Evolutionary conservation across 495 filamentous ascomycete genomes (phyloP), one percentile per base, ranked within the genome.

Genomic region (Haplographium delicatum): DNA sequence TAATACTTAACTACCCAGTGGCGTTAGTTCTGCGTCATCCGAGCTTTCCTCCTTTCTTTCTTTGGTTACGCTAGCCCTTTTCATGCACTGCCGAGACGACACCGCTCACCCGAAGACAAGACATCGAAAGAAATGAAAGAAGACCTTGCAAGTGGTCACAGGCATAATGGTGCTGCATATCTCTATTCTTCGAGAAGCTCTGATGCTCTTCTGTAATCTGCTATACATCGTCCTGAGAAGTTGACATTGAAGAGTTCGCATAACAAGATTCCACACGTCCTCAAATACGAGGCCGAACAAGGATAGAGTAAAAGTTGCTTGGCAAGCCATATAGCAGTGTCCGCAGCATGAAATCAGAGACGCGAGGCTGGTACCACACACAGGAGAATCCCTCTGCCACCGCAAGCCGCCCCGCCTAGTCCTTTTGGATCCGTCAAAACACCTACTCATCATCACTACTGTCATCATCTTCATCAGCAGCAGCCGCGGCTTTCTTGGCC

Each of bases 371-470:
- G 11, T 45, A 20, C 4, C 13, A 37, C 20, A 47, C 35, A 37
- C 11, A 22, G 24, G 8, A 13, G 50, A 33, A 41, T 37, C 20
- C 41, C 19, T 25, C 16, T 24, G n/a, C 19, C 38, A 44, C 25
- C 42, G 3, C 44, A 41, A 22, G 33, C 18, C 18, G 9, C 28
- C 37, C 8, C 5, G 28, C 44, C 10, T 31, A 16, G 20, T 7
- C 7, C 19, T 43, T 51, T 31, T 51, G 11, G 11, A 24, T 11
- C 18, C 5, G 10, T 42, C 26, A 59, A n/a, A 22, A n/a, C n/a
- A 30, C 6, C 69, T 75, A 82, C 65, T 85, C 80, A 5, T 83
- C 76, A 33, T 79, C 78, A n/a, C n/a, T n/a, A 50, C 73, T 79
- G 40, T 64, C 69, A 43, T 74, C 74, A 44, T 71, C 68, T 8